Conservation (phyloP, 345 rosid species). For the Eucalyptus tenuipes region DNA sequence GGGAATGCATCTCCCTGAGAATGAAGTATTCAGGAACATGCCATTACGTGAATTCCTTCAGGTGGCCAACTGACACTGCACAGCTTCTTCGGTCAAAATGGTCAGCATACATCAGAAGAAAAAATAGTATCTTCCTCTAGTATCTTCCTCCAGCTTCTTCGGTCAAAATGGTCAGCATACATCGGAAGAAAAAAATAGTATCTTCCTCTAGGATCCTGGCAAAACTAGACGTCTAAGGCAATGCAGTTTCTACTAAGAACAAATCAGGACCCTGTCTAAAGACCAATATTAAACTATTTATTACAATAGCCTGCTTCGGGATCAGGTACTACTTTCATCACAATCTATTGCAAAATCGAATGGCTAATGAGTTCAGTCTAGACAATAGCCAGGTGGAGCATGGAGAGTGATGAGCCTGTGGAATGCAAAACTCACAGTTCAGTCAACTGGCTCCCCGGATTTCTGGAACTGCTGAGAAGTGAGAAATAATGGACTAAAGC, state of each 20-base stretch:
- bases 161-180: neutral
- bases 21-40: neutral
- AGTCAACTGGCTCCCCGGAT: neutral
- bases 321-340: neutral
- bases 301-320: neutral
- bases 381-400: neutral
- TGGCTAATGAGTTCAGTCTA: neutral
- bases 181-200: neutral
- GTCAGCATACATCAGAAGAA: neutral
- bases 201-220: neutral
- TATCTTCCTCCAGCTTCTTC: neutral
- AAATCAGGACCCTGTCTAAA: neutral
- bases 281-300: neutral
- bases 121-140: neutral
- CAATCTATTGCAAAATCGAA: neutral
- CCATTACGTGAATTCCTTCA: neutral
- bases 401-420: neutral
- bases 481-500: slow-evolving; percentile 31
- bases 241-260: neutral
- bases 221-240: neutral
- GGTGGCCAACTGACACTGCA: neutral
- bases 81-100: neutral
- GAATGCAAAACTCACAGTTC: neutral
- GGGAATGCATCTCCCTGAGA: neutral
- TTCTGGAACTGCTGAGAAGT: slow-evolving; percentile 14